Evolutionary conservation across 176 grass and related monocot genomes (phyloP).

Genomic region (Puya raimondii): DNA sequence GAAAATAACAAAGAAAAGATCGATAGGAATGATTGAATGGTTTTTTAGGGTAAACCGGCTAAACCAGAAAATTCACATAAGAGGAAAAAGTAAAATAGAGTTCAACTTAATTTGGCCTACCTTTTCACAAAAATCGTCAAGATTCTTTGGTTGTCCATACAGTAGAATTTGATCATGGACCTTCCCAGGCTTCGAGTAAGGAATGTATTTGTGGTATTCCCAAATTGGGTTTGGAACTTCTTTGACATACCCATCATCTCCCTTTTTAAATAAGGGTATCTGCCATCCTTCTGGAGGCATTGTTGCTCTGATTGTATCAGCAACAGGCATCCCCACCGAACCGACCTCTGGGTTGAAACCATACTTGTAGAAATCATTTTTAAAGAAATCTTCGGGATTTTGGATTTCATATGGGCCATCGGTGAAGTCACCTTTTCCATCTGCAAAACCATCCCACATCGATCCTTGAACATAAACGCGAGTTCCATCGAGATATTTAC

Average conservation of each 20-base stretch:
- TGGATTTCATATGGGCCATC: constrained; percentile 98
- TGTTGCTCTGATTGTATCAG: constrained; percentile 81
- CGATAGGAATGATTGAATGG: neutral
- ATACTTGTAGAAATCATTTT: constrained; percentile 66
- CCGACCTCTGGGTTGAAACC: constrained; percentile 98
- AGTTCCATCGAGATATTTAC: constrained; percentile 84
- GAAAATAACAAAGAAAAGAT: constrained; percentile 13
- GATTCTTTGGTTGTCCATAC: constrained; percentile 63
- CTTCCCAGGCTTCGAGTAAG: constrained; percentile 80
- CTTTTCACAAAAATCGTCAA: constrained; percentile 89
- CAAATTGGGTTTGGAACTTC: constrained; percentile 90
- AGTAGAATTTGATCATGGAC: constrained; percentile 88
- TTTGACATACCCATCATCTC: constrained; percentile 49
- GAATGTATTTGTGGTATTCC: constrained; percentile 98
- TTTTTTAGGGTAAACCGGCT: neutral
- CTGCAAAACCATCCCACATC: constrained; percentile 97
- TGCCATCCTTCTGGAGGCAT: constrained; percentile 89
- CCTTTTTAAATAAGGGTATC: constrained; percentile 74
- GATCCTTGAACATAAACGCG: constrained; percentile 86
- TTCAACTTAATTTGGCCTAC: constrained; percentile 29
- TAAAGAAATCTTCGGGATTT: constrained; percentile 85
- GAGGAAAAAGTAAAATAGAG: constrained; percentile 6
- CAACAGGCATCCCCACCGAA: constrained; percentile 76
- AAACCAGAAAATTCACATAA: constrained; percentile 1
- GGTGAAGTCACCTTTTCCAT: constrained; percentile 63